phyloP scores from a whole-genome alignment of 2,329 filamentous ascomycete genomes.

The Talaromyces sp. region DNA sequence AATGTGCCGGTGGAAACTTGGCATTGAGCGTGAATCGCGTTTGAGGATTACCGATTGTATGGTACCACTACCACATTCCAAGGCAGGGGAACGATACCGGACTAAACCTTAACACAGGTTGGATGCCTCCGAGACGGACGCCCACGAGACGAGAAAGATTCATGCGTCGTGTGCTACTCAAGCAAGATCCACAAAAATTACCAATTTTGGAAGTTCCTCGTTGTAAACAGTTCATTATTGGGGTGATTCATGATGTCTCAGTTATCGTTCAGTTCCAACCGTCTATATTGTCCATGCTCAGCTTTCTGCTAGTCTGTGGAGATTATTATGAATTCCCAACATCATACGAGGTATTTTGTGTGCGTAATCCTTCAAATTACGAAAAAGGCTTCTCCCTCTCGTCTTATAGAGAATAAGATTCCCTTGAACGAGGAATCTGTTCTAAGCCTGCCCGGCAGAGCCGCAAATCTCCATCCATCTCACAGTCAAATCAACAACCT shows the following conservation, averaged over 20 bases:
- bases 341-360: background rate
- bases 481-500: constrained; percentile 26
- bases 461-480: constrained; percentile 25
- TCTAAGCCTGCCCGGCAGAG: constrained; percentile 19
- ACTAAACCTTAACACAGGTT: background rate
- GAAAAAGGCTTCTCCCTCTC: background rate
- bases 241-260: background rate
- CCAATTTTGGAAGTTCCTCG: background rate
- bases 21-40: background rate
- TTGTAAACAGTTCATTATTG: background rate
- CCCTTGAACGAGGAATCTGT: background rate
- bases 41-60: background rate
- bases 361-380: background rate
- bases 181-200: background rate
- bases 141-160: background rate
- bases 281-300: background rate
- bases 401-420: no score
- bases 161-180: background rate
- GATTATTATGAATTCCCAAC: background rate
- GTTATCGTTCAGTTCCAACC: background rate
- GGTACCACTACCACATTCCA: background rate
- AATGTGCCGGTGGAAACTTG: background rate
- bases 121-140: background rate
- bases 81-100: background rate
- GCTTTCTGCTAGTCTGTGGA: background rate